Percentiles rank a stretch among this genome's conserved stretches.
Evolutionary conservation across 2,329 filamentous ascomycete genomes (phyloP).

Genomic region (Clonostachys sp.): DNA sequence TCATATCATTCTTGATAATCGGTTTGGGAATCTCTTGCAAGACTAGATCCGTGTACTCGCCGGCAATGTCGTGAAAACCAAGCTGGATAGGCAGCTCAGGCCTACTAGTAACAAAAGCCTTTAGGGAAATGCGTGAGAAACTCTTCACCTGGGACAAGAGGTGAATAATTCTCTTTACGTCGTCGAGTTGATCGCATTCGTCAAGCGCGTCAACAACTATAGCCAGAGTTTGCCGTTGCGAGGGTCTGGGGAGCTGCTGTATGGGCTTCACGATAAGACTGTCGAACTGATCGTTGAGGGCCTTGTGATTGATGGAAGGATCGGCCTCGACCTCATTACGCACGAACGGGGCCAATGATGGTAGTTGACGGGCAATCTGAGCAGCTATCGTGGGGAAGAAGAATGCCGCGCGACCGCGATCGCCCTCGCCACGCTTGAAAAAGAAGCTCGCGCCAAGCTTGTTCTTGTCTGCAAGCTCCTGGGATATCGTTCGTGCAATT

Average conservation of each 20-base stretch:
- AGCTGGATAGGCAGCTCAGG: slow-evolving; percentile 21
- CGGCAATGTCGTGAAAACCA: slow-evolving; percentile 20
- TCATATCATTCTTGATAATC: slow-evolving; percentile 25
- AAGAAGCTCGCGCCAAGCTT: slow-evolving; percentile 1
- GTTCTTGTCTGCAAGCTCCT: not conserved
- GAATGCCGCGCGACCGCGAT: not conserved
- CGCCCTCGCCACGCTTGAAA: slow-evolving; percentile 1
- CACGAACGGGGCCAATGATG: not conserved
- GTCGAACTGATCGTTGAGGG: not conserved
- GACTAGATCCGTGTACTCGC: slow-evolving; percentile 20
- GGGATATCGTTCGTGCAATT: not conserved
- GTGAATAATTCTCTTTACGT: not conserved
- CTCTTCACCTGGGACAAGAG: not conserved
- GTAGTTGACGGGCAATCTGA: not conserved
- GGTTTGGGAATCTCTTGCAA: slow-evolving; percentile 22
- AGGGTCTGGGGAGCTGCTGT: not conserved
- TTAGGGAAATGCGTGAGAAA: not conserved
- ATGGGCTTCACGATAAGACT: not conserved
- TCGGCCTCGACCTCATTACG: not conserved
- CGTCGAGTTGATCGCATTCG: not conserved
- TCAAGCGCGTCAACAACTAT: slow-evolving; percentile 1
- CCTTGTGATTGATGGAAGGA: not conserved
- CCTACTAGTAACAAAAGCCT: not conserved
- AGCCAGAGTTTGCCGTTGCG: not conserved
- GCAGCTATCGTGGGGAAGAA: not conserved